Percentiles rank a stretch among this genome's conserved stretches.
Conservation (phyloP, 2,329 filamentous ascomycete species). For the Calonectria multiphialidica region DNA sequence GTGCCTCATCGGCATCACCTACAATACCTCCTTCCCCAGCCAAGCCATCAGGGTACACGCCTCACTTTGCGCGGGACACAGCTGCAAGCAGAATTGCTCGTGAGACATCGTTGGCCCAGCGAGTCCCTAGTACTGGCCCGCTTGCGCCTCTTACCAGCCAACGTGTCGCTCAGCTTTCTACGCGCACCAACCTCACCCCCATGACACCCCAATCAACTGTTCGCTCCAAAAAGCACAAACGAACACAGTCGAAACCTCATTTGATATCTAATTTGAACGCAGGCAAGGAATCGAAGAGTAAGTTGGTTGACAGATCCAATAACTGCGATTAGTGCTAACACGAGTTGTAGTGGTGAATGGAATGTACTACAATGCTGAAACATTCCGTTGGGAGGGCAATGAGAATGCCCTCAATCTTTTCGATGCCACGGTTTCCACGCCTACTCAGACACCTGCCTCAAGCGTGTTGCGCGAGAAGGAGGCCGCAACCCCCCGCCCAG, state of each 20-base stretch:
- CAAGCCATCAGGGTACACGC: conserved; percentile 54
- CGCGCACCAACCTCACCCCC: conserved; percentile 59
- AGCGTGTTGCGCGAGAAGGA: conserved; percentile 69
- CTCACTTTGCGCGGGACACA: conserved; percentile 75
- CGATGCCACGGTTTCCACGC: conserved; percentile 71
- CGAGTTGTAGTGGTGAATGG: conserved; percentile 80
- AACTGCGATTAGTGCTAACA: conserved; percentile 45
- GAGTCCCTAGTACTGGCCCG: conserved; percentile 65
- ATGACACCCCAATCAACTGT: conserved; percentile 54
- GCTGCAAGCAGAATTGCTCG: conserved; percentile 74
- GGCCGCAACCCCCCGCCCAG: conserved; percentile 72
- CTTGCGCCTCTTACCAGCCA: conserved; percentile 68
- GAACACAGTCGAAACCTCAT: conserved; percentile 80
- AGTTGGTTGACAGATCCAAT: conserved; percentile 45
- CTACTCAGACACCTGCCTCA: conserved; percentile 57
- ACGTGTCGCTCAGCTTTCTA: conserved; percentile 65
- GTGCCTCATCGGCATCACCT: conserved; percentile 65
- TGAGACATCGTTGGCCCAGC: conserved; percentile 72
- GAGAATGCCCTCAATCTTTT: conserved; percentile 87
- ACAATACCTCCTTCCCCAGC: conserved; percentile 66
- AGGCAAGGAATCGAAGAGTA: conserved; percentile 84
- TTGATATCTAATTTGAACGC: conserved; percentile 87
- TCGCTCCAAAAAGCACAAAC: conserved; percentile 69
- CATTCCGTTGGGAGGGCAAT: conserved; percentile 95
- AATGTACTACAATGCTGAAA: conserved; percentile 93